Evolutionary conservation across 495 filamentous ascomycete species (phyloP).

Genomic region (Jackrogersella minutella): DNA sequence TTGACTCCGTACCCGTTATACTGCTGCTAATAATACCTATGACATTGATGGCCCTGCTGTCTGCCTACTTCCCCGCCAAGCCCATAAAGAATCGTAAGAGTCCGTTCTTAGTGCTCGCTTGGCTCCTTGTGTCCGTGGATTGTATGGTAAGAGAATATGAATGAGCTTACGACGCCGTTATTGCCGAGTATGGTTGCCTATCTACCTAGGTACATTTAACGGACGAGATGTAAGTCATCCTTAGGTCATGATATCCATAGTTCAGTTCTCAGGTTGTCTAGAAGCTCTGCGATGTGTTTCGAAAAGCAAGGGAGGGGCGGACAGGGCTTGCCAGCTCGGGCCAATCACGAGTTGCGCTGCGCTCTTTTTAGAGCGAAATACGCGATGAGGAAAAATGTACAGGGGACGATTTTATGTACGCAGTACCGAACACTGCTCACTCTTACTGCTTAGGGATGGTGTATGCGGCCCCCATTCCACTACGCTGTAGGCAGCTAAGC

Average conservation of each 20-base stretch:
- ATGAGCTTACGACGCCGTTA: slow-evolving; percentile 19
- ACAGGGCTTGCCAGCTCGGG: neutral
- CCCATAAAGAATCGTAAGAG: slow-evolving; percentile 8
- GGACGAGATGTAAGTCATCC: neutral
- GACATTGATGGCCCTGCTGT: slow-evolving; percentile 10
- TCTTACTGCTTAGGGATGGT: slow-evolving; percentile 40
- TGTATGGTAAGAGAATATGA: neutral
- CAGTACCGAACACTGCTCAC: neutral
- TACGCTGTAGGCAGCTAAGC: slow-evolving; percentile 29
- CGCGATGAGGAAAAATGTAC: slow-evolving; percentile 7
- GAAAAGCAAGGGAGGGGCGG: slow-evolving; percentile 34
- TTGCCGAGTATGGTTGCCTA: slow-evolving; percentile 16
- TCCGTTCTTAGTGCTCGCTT: slow-evolving; percentile 36
- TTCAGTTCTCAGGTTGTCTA: neutral
- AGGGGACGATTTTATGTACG: neutral
- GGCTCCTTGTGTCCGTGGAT: slow-evolving; percentile 5
- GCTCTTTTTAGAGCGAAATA: slow-evolving; percentile 16
- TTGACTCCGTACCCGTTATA: slow-evolving; percentile 16
- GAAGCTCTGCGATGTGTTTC: slow-evolving; percentile 21
- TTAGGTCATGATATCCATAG: neutral
- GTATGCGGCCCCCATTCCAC: slow-evolving; percentile 27
- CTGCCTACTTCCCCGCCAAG: slow-evolving; percentile 9
- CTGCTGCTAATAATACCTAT: slow-evolving; percentile 31
- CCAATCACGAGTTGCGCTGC: slow-evolving; percentile 33
- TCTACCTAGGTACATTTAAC: too few species aligned